Conservation (phyloP, 768 basidiomycete species). For the Pisolithus albus region DNA sequence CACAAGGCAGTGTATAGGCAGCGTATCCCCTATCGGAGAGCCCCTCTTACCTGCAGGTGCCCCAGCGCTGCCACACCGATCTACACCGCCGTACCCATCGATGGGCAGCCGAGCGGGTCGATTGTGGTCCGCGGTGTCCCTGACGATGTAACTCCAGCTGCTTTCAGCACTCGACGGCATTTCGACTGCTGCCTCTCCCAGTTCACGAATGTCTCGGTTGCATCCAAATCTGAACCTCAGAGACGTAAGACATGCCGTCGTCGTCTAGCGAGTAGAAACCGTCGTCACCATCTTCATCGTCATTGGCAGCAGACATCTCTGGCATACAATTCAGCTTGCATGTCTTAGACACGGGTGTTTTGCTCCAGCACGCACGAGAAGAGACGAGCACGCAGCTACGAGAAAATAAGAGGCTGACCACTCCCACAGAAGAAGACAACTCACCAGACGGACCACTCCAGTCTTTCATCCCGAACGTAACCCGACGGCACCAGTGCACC, state of each 20-base stretch:
- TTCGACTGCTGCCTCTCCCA: slow-evolving; percentile 63
- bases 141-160: slow-evolving; percentile 81
- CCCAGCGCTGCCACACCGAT: not conserved
- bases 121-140: not conserved
- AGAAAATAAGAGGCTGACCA: no score
- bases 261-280: slow-evolving; percentile 25
- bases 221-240: slow-evolving; percentile 18
- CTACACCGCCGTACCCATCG: not conserved
- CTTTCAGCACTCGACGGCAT: slow-evolving; percentile 78
- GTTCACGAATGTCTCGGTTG: slow-evolving; percentile 43
- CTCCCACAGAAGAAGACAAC: no score
- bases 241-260: slow-evolving; percentile 18
- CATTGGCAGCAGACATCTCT: slow-evolving; percentile 7
- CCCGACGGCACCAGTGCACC: no score
- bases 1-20: slow-evolving; percentile 3
- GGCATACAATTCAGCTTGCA: not conserved
- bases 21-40: not conserved
- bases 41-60: not conserved
- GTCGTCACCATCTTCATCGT: slow-evolving; percentile 25
- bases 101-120: no score
- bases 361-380: no score
- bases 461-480: no score
- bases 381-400: no score
- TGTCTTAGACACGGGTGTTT: no score
- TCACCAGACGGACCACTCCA: no score